Conservation (phyloP, 495 filamentous ascomycete species). For the Neurospora sp. region DNA sequence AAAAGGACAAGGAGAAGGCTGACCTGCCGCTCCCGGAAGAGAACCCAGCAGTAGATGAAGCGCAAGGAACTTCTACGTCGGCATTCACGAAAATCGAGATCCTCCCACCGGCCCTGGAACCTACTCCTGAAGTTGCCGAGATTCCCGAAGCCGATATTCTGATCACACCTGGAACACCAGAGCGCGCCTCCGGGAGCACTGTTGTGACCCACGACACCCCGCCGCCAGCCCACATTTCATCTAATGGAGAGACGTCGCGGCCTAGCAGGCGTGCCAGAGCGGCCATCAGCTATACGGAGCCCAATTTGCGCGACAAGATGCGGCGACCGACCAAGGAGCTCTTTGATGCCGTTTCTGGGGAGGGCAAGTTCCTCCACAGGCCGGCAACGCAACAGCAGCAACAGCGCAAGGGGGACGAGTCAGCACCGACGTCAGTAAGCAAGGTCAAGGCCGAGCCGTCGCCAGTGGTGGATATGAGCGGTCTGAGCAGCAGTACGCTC, state of each 20-base stretch:
- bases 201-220: conserved; percentile 39
- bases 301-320: conserved; percentile 81
- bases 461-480: background rate
- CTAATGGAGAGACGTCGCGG: conserved; percentile 40
- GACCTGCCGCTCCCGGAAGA: background rate
- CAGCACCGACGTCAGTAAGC: conserved; percentile 7
- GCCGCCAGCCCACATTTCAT: conserved; percentile 45
- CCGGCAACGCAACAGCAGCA: background rate
- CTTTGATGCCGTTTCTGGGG: conserved; percentile 56
- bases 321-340: conserved; percentile 66
- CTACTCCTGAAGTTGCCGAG: conserved; percentile 8
- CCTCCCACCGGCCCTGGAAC: conserved; percentile 8
- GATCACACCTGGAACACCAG: conserved; percentile 24
- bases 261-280: conserved; percentile 54
- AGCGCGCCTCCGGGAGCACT: conserved; percentile 5
- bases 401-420: conserved; percentile 15
- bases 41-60: conserved; percentile 6
- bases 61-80: background rate
- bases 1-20: conserved; percentile 1
- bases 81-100: conserved; percentile 15
- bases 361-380: conserved; percentile 35
- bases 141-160: conserved; percentile 24
- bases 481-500: conserved; percentile 1
- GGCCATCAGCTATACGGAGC: conserved; percentile 74
- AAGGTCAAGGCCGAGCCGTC: conserved; percentile 4